Conservation (phyloP, 169 alveolate genomes). For the Cyclospora cayetanensis region DNA sequence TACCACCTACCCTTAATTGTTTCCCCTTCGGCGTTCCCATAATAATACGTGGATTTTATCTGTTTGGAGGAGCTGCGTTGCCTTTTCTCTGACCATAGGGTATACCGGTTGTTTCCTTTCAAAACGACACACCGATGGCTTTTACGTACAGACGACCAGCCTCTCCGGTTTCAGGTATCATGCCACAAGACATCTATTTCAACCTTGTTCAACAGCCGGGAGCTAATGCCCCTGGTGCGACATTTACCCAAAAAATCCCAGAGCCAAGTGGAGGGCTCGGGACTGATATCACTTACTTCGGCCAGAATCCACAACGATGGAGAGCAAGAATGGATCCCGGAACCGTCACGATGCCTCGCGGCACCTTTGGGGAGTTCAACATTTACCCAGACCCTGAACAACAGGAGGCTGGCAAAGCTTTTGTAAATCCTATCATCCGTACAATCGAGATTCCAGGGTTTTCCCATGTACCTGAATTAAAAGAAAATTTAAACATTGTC, state of each 20-base stretch:
- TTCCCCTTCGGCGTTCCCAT: background rate
- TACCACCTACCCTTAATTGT: background rate
- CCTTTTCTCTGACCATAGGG: slow-evolving; percentile 51
- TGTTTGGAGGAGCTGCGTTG: background rate
- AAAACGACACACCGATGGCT: background rate
- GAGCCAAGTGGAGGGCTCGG: background rate
- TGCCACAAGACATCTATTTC: slow-evolving; percentile 19
- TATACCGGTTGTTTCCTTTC: slow-evolving; percentile 48
- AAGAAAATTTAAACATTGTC: background rate
- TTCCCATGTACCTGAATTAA: slow-evolving; percentile 11
- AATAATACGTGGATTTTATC: background rate
- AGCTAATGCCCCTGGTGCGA: slow-evolving; percentile 51
- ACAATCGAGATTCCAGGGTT: slow-evolving; percentile 44
- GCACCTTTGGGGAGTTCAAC: slow-evolving; percentile 35
- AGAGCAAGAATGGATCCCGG: slow-evolving; percentile 40
- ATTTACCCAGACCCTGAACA: slow-evolving; percentile 54
- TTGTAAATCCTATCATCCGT: background rate
- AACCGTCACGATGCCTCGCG: background rate
- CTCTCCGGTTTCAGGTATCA: slow-evolving; percentile 6
- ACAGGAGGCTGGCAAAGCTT: slow-evolving; percentile 45
- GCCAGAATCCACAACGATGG: slow-evolving; percentile 33
- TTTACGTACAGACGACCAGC: slow-evolving; percentile 58
- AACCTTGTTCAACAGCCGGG: slow-evolving; percentile 62
- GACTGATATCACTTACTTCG: background rate
- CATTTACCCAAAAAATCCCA: slow-evolving; percentile 38